These are phyloP conservation scores for Eucalyptus decipiens DNA, from an alignment of 345 rosid species.

Conservation along the genomic window DNA sequence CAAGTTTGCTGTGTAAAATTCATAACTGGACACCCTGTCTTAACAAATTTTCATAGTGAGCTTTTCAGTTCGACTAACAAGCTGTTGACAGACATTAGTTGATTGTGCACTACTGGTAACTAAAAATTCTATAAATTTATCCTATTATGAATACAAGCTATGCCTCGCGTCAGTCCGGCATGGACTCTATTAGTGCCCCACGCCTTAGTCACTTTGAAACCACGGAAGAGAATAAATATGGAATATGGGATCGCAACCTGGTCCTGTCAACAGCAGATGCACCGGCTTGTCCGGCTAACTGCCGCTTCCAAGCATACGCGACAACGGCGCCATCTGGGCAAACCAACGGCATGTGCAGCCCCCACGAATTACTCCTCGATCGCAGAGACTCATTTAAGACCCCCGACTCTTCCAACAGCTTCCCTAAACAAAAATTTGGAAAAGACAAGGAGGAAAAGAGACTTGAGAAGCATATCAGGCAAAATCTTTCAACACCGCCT, in stretches of 20 bases:
- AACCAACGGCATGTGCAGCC: conserved; percentile 89
- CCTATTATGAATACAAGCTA: not conserved
- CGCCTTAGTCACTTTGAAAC: not conserved
- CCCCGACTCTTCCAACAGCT: conserved; percentile 81
- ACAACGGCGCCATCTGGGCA: conserved; percentile 98
- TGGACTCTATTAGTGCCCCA: not conserved
- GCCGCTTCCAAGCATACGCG: conserved; percentile 97
- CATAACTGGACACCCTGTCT: not conserved
- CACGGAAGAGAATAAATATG: not conserved
- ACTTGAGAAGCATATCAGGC: not conserved
- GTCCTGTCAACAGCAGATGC: conserved; percentile 98
- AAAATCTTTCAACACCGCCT: not conserved
- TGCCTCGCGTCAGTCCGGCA: not conserved
- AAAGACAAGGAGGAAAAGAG: not conserved
- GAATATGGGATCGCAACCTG: conserved; percentile 22
- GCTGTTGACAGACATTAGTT: not conserved
- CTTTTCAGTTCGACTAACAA: not conserved
- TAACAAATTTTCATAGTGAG: not conserved
- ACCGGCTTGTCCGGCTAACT: conserved; percentile 99
- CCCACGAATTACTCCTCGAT: conserved; percentile 81
- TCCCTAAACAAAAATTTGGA: conserved; percentile 30
- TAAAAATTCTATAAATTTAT: not conserved
- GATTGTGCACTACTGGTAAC: not conserved
- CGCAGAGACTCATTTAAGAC: conserved; percentile 70
- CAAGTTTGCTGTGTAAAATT: not conserved